Evolutionary conservation across 2,329 filamentous ascomycete species (phyloP), one percentile per base, ranked within the genome.

Genomic region (Aureobasidium namibiae): DNA sequence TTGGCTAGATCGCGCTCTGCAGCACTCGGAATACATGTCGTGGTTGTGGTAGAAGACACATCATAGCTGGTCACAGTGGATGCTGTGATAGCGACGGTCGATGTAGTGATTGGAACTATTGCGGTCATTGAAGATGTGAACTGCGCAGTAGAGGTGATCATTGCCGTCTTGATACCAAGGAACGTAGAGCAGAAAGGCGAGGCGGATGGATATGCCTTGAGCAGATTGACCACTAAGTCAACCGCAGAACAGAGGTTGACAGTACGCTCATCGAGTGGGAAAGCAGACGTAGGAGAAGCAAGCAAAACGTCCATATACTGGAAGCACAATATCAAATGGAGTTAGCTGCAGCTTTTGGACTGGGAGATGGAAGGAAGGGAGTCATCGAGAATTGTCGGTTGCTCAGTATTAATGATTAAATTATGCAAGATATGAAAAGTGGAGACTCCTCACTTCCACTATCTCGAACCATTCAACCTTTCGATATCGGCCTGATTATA

Each of bases 171-270:
- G 60, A 60, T 60, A 10, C 59, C 54, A 11, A 63, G 56, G n/a
- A 57, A 44, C 26, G 41, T 44, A 7, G 60, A 61, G 56, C 63
- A 64, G 56, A 56, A 64, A 11, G 63, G 60, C 4, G 45, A 48
- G 26, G 45, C 45, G 21, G 49, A 39, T 7, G 49, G 33, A 4
- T 53, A 53, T 10, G 33, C 18, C 6, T 39, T 38, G 38, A 53
- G 49, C 6, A 53, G 33, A 13, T 11, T 7, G n/a, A 53, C 49
- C 2, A 53, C 49, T 16, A 39, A 8, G 34, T 53, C 49, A 16
- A 39, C 49, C 13, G 49, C 49, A 26, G 49, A 34, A 13, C 49
- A 53, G 21, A 53, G 8, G 13, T 39, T 39, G 49, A 53, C 33
- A 4, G 49, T 39, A 2, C 49, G 49, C 26, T 53, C 49, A 14